These are phyloP conservation scores for Lactarius vividus DNA, from an alignment of 768 basidiomycete genomes.

Conservation along the genomic window DNA sequence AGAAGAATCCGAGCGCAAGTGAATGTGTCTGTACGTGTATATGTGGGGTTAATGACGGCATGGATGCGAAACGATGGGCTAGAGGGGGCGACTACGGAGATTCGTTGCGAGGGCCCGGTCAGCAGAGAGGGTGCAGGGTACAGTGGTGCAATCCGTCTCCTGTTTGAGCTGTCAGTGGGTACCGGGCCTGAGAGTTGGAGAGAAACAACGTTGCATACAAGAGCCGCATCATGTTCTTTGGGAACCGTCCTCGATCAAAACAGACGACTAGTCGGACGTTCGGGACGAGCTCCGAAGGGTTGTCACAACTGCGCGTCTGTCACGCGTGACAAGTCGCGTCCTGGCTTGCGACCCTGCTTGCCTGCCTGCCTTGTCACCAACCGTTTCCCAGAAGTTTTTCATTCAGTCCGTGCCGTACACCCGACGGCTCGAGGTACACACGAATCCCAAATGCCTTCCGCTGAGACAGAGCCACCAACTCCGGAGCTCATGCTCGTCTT, in stretches of 20 bases:
- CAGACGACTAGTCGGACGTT: neutral
- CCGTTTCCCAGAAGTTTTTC: neutral
- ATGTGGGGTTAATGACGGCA: constrained; percentile 5
- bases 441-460: constrained; percentile 20
- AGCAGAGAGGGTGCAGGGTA: neutral
- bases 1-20: neutral
- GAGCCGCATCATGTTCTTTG: neutral
- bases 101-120: neutral
- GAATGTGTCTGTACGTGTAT: neutral
- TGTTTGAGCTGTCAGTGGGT: neutral
- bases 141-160: neutral
- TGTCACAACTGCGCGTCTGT: constrained; percentile 13
- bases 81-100: constrained; percentile 8
- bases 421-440: constrained; percentile 1
- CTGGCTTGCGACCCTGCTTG: neutral
- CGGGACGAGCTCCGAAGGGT: constrained; percentile 8
- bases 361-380: too few relatives aligned
- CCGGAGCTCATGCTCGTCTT: constrained; percentile 73
- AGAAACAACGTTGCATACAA: neutral
- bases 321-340: constrained; percentile 25
- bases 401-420: neutral
- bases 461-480: constrained; percentile 34
- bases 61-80: neutral
- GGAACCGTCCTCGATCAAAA: neutral
- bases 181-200: neutral